Conservation (phyloP, 2,329 filamentous ascomycete species). For the Fusarium multiceps region DNA sequence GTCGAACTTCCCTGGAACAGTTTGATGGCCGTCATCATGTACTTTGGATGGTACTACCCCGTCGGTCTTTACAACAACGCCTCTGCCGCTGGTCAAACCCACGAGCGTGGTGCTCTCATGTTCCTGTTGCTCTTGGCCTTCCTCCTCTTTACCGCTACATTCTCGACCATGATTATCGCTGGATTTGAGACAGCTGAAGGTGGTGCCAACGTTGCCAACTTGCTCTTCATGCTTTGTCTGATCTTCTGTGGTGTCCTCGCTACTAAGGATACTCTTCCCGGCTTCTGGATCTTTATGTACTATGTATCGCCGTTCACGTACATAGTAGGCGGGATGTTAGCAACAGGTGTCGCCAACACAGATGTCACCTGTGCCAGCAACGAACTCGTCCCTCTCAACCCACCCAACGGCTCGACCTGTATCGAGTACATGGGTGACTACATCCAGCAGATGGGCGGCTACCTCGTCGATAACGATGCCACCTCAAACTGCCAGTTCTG, state of each 20-base stretch:
- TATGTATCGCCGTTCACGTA: slow-evolving; percentile 86
- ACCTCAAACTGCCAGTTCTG: slow-evolving; percentile 69
- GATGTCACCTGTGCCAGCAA: slow-evolving; percentile 73
- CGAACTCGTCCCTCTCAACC: slow-evolving; percentile 75
- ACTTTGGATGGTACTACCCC: slow-evolving; percentile 86
- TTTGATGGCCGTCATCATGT: slow-evolving; percentile 80
- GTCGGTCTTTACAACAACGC: slow-evolving; percentile 81
- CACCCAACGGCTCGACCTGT: slow-evolving; percentile 69
- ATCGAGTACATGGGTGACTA: slow-evolving; percentile 66
- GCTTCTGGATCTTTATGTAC: slow-evolving; percentile 65
- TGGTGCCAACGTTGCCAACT: slow-evolving; percentile 73
- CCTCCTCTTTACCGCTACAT: slow-evolving; percentile 83
- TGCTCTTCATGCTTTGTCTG: slow-evolving; percentile 72
- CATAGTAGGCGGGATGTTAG: slow-evolving; percentile 77
- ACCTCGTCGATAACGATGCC: slow-evolving; percentile 61
- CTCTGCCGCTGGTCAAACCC: slow-evolving; percentile 66
- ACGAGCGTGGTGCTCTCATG: slow-evolving; percentile 80
- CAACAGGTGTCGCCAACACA: slow-evolving; percentile 75
- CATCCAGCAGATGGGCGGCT: slow-evolving; percentile 62
- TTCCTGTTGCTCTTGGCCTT: slow-evolving; percentile 81
- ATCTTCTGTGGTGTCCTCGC: slow-evolving; percentile 48
- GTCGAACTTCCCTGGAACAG: slow-evolving; percentile 90
- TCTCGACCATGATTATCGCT: slow-evolving; percentile 80
- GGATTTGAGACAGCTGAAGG: slow-evolving; percentile 73
- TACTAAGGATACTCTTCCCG: slow-evolving; percentile 63